Percentiles rank a stretch among this genome's conserved stretches.
Evolutionary conservation across 352 stramenopile genomes (phyloP).

Genomic region (Globisporangium uncinulatum): DNA sequence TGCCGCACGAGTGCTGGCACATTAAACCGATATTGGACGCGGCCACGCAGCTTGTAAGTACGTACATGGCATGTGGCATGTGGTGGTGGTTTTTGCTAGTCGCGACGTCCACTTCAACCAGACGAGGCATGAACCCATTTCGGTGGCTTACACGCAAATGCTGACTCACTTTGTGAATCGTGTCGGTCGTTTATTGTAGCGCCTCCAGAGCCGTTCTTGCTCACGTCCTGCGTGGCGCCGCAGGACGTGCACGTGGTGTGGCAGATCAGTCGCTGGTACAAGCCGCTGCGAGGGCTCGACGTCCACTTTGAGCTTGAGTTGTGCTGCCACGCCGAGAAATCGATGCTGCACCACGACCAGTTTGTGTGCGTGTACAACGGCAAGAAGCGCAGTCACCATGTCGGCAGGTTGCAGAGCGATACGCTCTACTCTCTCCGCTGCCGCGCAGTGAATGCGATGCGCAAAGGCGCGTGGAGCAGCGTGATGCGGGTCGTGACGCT

Average conservation of each 20-base stretch:
- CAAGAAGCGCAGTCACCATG: conserved; percentile 20
- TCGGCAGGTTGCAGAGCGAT: conserved; percentile 23
- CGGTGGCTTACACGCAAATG: not conserved
- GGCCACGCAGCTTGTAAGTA: conserved; percentile 51
- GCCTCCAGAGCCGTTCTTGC: conserved; percentile 47
- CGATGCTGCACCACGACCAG: conserved; percentile 14
- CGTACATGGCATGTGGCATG: conserved; percentile 3
- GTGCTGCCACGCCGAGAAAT: conserved; percentile 19
- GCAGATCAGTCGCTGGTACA: conserved; percentile 43
- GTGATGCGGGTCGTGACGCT: conserved; percentile 45
- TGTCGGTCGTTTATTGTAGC: conserved; percentile 16
- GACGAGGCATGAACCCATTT: not conserved
- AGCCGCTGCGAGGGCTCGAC: conserved; percentile 27
- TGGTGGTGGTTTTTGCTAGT: not conserved
- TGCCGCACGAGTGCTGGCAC: conserved; percentile 30
- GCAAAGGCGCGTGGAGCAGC: conserved; percentile 46
- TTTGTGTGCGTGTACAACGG: conserved; percentile 46
- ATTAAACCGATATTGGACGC: conserved; percentile 51
- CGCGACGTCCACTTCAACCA: not conserved
- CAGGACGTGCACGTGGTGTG: conserved; percentile 48
- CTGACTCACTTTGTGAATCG: not conserved
- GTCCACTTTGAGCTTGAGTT: conserved; percentile 55
- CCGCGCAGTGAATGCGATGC: conserved; percentile 40
- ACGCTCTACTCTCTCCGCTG: conserved; percentile 51
- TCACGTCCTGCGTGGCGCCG: conserved; percentile 40